Evolutionary conservation across 129 eudicot species (phyloP).

Genomic region (Centaurea solstitialis): DNA sequence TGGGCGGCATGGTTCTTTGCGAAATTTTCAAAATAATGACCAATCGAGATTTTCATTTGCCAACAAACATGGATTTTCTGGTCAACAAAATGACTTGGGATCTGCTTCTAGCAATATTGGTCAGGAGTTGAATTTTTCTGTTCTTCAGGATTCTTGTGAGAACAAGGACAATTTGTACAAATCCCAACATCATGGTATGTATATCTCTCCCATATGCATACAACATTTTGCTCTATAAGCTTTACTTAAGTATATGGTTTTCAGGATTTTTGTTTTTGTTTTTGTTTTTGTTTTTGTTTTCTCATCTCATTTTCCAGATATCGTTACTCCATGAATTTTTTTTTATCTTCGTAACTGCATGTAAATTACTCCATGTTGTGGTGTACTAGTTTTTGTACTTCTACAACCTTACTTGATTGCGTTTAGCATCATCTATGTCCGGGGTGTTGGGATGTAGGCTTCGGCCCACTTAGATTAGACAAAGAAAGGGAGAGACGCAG

Average conservation of each 20-base stretch:
- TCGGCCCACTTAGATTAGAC: too few relatives aligned
- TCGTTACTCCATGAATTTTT: neutral
- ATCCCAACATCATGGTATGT: slow-evolving; percentile 56
- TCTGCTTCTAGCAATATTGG: slow-evolving; percentile 37
- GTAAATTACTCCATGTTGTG: neutral
- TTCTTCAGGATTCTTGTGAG: slow-evolving; percentile 36
- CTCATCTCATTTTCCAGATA: neutral
- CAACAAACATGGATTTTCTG: slow-evolving; percentile 45
- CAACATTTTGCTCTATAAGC: neutral
- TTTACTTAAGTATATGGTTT: neutral
- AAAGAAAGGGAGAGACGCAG: too few relatives aligned
- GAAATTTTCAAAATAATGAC: slow-evolving; percentile 51
- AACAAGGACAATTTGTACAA: slow-evolving; percentile 42
- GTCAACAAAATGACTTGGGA: slow-evolving; percentile 40
- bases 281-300: neutral
- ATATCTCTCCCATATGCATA: neutral
- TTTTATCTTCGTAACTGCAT: neutral
- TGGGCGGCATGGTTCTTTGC: slow-evolving; percentile 44
- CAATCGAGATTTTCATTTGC: slow-evolving; percentile 57
- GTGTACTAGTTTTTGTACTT: neutral
- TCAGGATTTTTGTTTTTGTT: neutral
- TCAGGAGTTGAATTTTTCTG: slow-evolving; percentile 29
- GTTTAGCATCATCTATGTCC: neutral
- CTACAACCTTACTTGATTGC: neutral
- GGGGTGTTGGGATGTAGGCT: too few relatives aligned